phyloP scores from a whole-genome alignment of 805 yeast genomes.

The Zygoascus flipseniorum region DNA sequence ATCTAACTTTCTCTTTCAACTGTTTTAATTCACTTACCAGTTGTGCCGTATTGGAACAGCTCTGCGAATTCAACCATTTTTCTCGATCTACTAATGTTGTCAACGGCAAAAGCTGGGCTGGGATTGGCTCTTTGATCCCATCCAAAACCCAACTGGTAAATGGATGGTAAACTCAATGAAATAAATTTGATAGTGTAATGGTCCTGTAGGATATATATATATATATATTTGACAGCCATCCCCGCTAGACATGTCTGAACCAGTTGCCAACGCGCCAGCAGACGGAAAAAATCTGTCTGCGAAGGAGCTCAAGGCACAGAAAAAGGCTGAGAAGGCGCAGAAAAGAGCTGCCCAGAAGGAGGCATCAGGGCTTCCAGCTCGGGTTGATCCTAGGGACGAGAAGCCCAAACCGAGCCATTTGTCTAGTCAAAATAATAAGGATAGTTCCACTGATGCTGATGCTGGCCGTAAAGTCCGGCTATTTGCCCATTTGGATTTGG shows the following conservation, averaged over 20 bases:
- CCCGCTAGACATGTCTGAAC: too few species aligned
- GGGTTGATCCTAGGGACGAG: conserved; percentile 29
- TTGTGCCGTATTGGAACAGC: not conserved
- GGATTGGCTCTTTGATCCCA: too few species aligned
- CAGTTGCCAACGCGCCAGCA: too few species aligned
- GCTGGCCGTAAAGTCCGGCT: not conserved
- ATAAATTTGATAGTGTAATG: too few species aligned
- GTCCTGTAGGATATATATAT: too few species aligned
- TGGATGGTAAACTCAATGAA: too few species aligned
- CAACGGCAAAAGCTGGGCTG: too few species aligned
- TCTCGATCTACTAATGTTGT: too few species aligned
- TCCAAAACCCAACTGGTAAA: too few species aligned
- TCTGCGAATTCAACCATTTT: not conserved
- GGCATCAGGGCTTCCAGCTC: conserved; percentile 36
- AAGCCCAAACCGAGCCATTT: not conserved
- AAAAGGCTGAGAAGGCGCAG: conserved; percentile 85
- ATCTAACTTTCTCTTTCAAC: not conserved
- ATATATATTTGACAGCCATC: too few species aligned
- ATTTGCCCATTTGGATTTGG: conserved; percentile 6
- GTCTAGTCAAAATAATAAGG: not conserved
- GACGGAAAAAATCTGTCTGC: conserved; percentile 38
- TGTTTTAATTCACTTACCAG: not conserved
- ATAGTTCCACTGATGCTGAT: not conserved
- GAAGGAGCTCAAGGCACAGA: conserved; percentile 78
- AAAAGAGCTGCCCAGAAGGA: conserved; percentile 84